Conservation (phyloP, 176 grass and related monocot species). For the Triticum aestivum region IWGSC_CS_RefSeq_v2.1 NC_057804.1:461522779-461523278, state of each 20-base stretch:
- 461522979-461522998: constrained; percentile 1
- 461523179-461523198: neutral
- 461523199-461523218: neutral
- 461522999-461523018: constrained; percentile 6
- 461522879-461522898: constrained; percentile 11
- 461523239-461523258: neutral
- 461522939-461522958: neutral
- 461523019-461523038: neutral
- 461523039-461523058: neutral
- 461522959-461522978: neutral
- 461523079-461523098: constrained; percentile 22
- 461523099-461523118: neutral
- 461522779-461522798: constrained; percentile 1
- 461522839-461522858: neutral
- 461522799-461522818: neutral
- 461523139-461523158: neutral
- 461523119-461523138: neutral
- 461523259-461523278: neutral
- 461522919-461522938: neutral
- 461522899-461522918: neutral
- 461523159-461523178: constrained; percentile 26
- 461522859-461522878: neutral
- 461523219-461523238: neutral
- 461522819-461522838: neutral
- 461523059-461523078: constrained; percentile 8